These are phyloP conservation scores for Escallonia herrerae DNA, from an alignment of 129 eudicot genomes.

Conservation along the genomic window DNA sequence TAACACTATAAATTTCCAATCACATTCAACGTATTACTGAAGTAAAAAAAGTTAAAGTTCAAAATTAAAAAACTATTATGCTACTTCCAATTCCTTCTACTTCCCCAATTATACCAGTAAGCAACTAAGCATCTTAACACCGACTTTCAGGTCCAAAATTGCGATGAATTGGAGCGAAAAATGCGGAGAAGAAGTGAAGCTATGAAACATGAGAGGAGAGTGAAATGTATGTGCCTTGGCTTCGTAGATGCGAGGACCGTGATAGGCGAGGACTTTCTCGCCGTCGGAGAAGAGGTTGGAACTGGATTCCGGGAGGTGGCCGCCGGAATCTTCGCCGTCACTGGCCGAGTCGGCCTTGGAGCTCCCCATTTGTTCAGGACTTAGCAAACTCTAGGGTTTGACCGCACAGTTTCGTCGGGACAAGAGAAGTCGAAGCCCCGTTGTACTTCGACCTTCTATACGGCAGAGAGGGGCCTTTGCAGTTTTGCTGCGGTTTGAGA, in stretches of 20 bases:
- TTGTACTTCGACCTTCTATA: too few relatives aligned
- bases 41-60: too few relatives aligned
- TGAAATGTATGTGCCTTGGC: conserved; percentile 37
- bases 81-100: not conserved
- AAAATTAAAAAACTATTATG: too few relatives aligned
- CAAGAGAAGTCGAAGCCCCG: not conserved
- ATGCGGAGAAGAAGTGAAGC: too few relatives aligned
- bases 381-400: too few relatives aligned
- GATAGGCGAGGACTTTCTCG: conserved; percentile 78
- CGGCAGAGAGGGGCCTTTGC: too few relatives aligned
- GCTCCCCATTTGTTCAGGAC: conserved; percentile 28
- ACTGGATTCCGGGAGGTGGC: conserved; percentile 44
- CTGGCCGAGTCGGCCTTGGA: conserved; percentile 73
- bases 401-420: not conserved
- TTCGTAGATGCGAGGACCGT: conserved; percentile 79
- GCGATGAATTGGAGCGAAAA: not conserved
- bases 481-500: too few relatives aligned
- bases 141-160: not conserved
- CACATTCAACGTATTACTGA: too few relatives aligned
- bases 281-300: conserved; percentile 56
- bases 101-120: not conserved
- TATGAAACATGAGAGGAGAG: not conserved
- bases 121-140: not conserved
- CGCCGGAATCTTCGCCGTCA: conserved; percentile 66
- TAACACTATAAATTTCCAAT: too few relatives aligned